Percentiles rank a stretch among this genome's conserved stretches.
Conservation (phyloP, 164 flowering plant genomes). For the Buxus sempervirens region DNA sequence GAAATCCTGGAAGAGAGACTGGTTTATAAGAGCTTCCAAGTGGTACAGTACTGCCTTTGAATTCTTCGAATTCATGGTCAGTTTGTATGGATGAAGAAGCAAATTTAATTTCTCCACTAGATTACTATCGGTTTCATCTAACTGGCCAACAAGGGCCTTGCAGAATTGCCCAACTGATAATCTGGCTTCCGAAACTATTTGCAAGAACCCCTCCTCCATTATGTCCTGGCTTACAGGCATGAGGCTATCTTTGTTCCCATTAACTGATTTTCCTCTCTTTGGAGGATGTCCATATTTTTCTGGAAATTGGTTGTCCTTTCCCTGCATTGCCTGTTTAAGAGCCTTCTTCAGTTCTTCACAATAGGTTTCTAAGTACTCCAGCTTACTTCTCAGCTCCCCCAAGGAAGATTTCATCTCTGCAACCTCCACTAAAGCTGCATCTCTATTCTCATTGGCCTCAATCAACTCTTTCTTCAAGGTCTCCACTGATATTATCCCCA, state of each 20-base stretch:
- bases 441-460: constrained; percentile 68
- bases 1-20: constrained; percentile 76
- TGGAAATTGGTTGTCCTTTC: constrained; percentile 28
- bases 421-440: constrained; percentile 66
- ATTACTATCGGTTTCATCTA: constrained; percentile 53
- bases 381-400: constrained; percentile 61
- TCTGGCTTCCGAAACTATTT: constrained; percentile 86
- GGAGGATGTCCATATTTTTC: constrained; percentile 33
- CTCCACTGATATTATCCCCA: constrained; percentile 57
- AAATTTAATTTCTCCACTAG: constrained; percentile 52
- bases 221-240: constrained; percentile 77
- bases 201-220: constrained; percentile 88
- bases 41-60: constrained; percentile 71
- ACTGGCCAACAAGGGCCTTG: constrained; percentile 53
- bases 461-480: constrained; percentile 66
- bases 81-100: constrained; percentile 68
- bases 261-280: constrained; percentile 39
- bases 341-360: constrained; percentile 81
- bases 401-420: constrained; percentile 75
- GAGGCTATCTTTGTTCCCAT: constrained; percentile 29
- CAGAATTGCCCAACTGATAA: constrained; percentile 79
- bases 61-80: constrained; percentile 54
- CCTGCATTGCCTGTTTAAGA: constrained; percentile 44
- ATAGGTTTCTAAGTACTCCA: constrained; percentile 67
- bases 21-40: constrained; percentile 82